Evolutionary conservation across 2,329 filamentous ascomycete genomes (phyloP).

Genomic region (Arachnopeziza araneosa): DNA sequence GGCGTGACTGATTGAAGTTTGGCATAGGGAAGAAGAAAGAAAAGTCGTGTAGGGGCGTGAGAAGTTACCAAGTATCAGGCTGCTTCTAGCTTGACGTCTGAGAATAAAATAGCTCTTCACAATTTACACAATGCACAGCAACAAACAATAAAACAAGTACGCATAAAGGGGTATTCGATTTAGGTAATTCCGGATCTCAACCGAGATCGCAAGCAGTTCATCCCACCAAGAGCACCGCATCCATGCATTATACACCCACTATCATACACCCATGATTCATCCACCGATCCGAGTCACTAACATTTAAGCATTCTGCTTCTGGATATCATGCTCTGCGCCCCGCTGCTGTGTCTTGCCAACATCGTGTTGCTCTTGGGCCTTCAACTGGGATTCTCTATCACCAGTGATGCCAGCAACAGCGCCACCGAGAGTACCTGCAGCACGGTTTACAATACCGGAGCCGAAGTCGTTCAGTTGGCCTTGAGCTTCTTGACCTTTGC

Average conservation of each 20-base stretch:
- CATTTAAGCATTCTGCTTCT: conserved; percentile 46
- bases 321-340: conserved; percentile 73
- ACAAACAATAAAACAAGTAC: neutral
- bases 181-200: neutral
- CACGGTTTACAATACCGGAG: conserved; percentile 60
- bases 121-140: no score
- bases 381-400: conserved; percentile 57
- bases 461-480: conserved; percentile 75
- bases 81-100: no score
- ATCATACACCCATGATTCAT: neutral
- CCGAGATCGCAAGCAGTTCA: neutral
- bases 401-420: conserved; percentile 69
- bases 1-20: no score
- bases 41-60: no score
- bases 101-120: no score
- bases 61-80: no score
- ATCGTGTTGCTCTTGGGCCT: conserved; percentile 65
- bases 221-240: neutral
- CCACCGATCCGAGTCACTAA: neutral
- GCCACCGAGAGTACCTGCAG: conserved; percentile 64
- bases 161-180: neutral
- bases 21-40: no score
- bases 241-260: neutral
- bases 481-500: conserved; percentile 75
- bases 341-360: conserved; percentile 79